Evolutionary conservation across 225 moss, liverwort and hornwort genomes (phyloP).

Genomic region (Pleurozium schreberi): DNA sequence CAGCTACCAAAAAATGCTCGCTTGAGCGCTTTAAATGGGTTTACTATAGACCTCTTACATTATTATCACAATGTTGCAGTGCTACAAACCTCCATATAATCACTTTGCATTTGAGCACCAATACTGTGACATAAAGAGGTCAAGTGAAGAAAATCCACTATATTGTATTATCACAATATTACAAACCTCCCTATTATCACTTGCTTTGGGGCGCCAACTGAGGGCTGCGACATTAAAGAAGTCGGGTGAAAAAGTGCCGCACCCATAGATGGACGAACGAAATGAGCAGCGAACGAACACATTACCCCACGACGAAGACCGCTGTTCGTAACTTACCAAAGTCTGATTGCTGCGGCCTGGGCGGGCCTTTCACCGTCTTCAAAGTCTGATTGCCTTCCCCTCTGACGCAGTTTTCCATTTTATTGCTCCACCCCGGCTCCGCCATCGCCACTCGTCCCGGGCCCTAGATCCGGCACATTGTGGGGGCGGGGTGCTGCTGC

Average conservation of each 20-base stretch:
- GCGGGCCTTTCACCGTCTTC: background rate
- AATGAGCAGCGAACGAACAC: background rate
- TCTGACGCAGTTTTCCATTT: background rate
- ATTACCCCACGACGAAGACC: background rate
- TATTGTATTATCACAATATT: background rate
- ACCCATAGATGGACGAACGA: background rate
- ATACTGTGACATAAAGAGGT: background rate
- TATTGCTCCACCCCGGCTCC: background rate
- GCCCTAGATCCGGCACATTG: constrained; percentile 3
- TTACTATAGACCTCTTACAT: no score
- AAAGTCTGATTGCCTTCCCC: constrained; percentile 3
- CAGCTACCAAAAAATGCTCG: no score
- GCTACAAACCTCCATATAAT: no score
- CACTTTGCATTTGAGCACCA: background rate
- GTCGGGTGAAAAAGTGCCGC: background rate
- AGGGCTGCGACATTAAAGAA: background rate
- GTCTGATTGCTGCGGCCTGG: background rate
- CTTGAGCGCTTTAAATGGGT: no score
- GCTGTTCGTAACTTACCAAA: background rate
- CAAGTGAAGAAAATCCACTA: background rate
- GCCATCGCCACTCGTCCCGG: background rate
- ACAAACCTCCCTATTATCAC: background rate
- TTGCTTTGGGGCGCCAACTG: background rate
- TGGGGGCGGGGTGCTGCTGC: background rate
- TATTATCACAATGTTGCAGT: no score